phyloP scores from a whole-genome alignment of 257 asterid species.

The Jaltomata sinuosa region DNA sequence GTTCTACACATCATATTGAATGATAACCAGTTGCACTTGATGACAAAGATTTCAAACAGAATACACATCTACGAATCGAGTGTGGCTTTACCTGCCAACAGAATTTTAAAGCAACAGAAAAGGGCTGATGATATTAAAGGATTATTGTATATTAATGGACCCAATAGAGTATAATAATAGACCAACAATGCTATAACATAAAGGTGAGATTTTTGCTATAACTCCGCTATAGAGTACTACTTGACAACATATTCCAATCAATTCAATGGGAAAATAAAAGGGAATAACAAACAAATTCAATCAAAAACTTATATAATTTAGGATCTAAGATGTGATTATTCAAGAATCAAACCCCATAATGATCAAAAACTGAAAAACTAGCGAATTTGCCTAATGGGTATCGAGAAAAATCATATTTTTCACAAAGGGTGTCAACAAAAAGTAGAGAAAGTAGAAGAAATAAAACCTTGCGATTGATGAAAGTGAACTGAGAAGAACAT shows the following conservation, averaged over 20 bases:
- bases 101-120: too few relatives aligned
- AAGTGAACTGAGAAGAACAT: constrained; percentile 91
- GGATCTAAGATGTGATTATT: not conserved
- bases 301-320: not conserved
- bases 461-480: constrained; percentile 92
- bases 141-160: not conserved
- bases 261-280: not conserved
- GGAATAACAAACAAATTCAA: not conserved
- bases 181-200: not conserved
- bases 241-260: not conserved
- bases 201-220: not conserved
- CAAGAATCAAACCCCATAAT: not conserved
- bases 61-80: too few relatives aligned
- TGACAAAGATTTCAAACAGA: too few relatives aligned
- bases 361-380: not conserved
- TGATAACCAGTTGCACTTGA: too few relatives aligned
- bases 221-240: not conserved
- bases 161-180: not conserved
- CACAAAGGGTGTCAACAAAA: not conserved
- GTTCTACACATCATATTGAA: too few relatives aligned
- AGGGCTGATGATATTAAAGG: too few relatives aligned
- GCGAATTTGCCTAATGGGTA: not conserved
- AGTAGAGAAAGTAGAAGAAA: not conserved
- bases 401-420: not conserved
- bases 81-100: too few relatives aligned